Evolutionary conservation across 306 rosid species (phyloP).

Genomic region (Comarum palustre): DNA sequence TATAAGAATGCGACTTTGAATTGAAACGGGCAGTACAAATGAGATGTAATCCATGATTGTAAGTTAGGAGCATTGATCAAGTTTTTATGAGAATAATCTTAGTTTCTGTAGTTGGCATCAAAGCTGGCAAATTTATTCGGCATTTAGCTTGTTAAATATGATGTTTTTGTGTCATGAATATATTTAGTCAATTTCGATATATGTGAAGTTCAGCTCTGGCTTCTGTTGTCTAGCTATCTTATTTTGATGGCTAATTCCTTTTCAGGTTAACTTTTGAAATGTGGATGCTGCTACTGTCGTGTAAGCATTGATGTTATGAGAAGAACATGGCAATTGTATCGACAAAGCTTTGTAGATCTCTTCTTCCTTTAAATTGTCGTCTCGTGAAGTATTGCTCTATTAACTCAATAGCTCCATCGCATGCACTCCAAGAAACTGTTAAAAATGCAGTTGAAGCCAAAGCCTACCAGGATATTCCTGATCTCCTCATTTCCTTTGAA

Average conservation of each 20-base stretch:
- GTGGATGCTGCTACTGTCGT: neutral
- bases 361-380: slow-evolving; percentile 22
- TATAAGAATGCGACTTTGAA: too few species aligned
- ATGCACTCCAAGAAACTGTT: slow-evolving; percentile 39
- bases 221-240: neutral
- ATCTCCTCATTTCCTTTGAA: slow-evolving; percentile 37
- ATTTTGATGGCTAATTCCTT: neutral
- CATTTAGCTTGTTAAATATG: neutral
- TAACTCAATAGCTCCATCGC: slow-evolving; percentile 34
- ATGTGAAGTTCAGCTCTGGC: neutral
- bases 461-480: slow-evolving; percentile 58
- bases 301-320: neutral
- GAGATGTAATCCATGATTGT: neutral
- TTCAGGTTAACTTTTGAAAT: neutral
- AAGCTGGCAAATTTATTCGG: neutral
- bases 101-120: neutral
- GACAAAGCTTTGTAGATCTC: slow-evolving; percentile 26
- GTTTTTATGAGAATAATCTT: neutral
- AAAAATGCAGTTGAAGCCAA: slow-evolving; percentile 54
- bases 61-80: too few species aligned
- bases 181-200: neutral
- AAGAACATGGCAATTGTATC: slow-evolving; percentile 32
- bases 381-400: slow-evolving; percentile 28
- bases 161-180: neutral
- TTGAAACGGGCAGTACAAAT: too few species aligned